Evolutionary conservation across 176 grass and related monocot species (phyloP).

Genomic region (Oryza brachyantha): DNA sequence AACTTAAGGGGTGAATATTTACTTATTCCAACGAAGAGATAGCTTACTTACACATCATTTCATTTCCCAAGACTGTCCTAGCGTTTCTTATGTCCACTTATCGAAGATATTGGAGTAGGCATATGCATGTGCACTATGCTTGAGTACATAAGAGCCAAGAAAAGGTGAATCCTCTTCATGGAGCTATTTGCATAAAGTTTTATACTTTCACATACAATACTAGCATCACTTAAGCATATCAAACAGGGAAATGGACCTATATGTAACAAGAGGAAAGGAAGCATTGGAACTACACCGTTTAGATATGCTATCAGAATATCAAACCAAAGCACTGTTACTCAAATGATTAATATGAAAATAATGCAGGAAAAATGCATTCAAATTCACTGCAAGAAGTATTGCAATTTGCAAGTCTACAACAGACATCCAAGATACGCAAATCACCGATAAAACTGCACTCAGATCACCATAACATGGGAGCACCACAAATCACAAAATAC

Average conservation of each 20-base stretch:
- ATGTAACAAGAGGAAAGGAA: neutral
- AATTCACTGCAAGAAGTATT: neutral
- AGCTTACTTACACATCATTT: neutral
- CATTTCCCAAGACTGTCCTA: neutral
- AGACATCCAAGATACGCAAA: neutral
- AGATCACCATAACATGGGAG: neutral
- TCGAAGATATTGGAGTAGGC: neutral
- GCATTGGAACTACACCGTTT: neutral
- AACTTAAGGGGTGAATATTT: neutral
- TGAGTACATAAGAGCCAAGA: neutral
- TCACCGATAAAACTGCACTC: neutral
- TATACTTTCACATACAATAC: neutral
- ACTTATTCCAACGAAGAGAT: neutral
- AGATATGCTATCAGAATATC: conserved; percentile 6
- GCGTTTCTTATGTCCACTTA: neutral
- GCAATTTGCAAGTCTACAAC: neutral
- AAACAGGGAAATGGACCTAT: neutral
- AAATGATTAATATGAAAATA: neutral
- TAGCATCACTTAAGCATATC: conserved; percentile 5
- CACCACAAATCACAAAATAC: neutral
- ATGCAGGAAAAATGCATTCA: neutral
- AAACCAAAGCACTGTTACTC: neutral
- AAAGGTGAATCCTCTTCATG: neutral
- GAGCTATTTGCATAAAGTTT: neutral
- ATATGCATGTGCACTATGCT: neutral